Conservation (phyloP, 140 eudicot species). For the Senecio squalidus region DNA sequence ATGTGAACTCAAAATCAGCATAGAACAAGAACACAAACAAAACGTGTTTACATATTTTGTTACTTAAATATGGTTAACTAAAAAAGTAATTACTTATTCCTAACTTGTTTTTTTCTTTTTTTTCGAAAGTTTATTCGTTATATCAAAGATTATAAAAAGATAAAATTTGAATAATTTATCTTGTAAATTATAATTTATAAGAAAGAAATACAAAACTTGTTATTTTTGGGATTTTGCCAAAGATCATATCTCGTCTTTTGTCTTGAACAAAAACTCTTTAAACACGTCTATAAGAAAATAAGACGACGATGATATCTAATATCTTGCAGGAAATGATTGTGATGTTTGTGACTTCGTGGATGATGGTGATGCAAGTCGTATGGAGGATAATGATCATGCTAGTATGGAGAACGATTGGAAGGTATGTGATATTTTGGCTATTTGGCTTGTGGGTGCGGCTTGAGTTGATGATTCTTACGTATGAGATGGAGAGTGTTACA, state of each 20-base stretch:
- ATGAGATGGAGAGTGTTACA: constrained; percentile 30
- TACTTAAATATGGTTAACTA: background rate
- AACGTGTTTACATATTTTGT: constrained; percentile 9
- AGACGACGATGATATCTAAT: constrained; percentile 3
- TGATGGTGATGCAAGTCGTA: constrained; percentile 13
- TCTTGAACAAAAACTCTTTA: background rate
- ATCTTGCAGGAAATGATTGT: constrained; percentile 11
- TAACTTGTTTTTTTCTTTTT: too few species aligned
- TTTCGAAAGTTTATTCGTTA: too few species aligned
- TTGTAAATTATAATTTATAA: too few species aligned
- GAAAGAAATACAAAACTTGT: background rate
- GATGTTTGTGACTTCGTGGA: constrained; percentile 18
- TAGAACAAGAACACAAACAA: constrained; percentile 4
- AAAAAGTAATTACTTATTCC: background rate
- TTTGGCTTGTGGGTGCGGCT: constrained; percentile 24
- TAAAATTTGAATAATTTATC: too few species aligned
- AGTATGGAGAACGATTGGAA: constrained; percentile 13
- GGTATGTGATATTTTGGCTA: constrained; percentile 1
- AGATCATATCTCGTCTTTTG: background rate
- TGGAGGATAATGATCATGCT: background rate
- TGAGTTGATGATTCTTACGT: constrained; percentile 30
- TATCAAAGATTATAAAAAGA: too few species aligned
- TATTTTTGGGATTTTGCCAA: background rate
- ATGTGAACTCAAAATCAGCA: constrained; percentile 16
- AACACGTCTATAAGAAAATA: background rate